A percentile compares a stretch with the other conserved stretches of the same genome.
These are phyloP conservation scores for Penicillium sp. DNA, from an alignment of 2,329 filamentous ascomycete genomes.

Conservation along the genomic window DNA sequence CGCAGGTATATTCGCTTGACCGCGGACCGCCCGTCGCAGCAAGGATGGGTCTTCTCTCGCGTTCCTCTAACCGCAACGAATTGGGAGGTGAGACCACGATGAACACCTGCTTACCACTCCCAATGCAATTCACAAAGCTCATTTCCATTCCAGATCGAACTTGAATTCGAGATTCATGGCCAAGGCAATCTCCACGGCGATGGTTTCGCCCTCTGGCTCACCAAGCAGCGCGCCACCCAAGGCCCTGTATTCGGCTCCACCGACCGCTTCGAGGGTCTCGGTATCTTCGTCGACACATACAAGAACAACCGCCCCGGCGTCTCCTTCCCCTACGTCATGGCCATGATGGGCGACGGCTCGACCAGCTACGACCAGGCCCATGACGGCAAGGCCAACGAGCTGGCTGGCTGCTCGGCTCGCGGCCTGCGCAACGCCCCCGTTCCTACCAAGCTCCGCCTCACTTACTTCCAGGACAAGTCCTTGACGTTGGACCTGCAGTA, in stretches of 20 bases:
- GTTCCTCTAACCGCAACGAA: conserved; percentile 96
- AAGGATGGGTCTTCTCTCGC: conserved; percentile 90
- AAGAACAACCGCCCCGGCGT: conserved; percentile 98
- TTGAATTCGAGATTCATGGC: conserved; percentile 93
- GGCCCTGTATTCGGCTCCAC: conserved; percentile 86
- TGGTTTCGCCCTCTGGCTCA: conserved; percentile 97
- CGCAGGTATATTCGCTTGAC: conserved; percentile 86
- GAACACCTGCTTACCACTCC: neutral
- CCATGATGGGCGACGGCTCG: conserved; percentile 91
- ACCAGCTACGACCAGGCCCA: conserved; percentile 89
- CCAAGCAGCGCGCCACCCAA: conserved; percentile 78
- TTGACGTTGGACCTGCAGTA: conserved; percentile 92
- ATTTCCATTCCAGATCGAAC: conserved; percentile 63
- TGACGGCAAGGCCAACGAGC: conserved; percentile 89
- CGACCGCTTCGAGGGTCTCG: conserved; percentile 90
- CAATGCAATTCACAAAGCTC: neutral
- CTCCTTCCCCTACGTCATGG: conserved; percentile 97
- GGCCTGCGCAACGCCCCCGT: conserved; percentile 79
- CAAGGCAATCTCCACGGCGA: conserved; percentile 90
- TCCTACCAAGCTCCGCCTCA: conserved; percentile 83
- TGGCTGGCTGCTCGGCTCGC: conserved; percentile 91
- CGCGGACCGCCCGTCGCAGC: conserved; percentile 84
- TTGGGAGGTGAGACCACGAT: conserved; percentile 69
- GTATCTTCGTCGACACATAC: conserved; percentile 97
- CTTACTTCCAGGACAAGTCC: conserved; percentile 95